Evolutionary conservation across 2,329 filamentous ascomycete species (phyloP).

Genomic region (Talaromyces verruculosus): DNA sequence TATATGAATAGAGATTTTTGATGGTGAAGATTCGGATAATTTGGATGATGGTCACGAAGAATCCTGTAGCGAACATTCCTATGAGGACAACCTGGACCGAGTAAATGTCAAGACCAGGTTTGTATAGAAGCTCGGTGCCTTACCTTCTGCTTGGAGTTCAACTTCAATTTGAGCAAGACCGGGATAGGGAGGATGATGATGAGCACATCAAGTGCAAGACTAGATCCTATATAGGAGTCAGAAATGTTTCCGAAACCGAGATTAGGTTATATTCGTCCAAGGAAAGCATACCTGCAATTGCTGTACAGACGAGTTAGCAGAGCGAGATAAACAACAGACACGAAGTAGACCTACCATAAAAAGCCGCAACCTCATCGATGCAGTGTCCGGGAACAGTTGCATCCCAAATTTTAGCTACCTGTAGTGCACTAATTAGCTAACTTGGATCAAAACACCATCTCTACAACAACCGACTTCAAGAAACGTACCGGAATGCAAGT

Average conservation of each 20-base stretch:
- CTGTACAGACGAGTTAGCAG: not conserved
- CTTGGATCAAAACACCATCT: no score
- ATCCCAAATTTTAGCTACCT: constrained; percentile 49
- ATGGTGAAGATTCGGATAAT: constrained; percentile 55
- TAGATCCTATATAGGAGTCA: not conserved
- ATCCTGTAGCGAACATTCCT: constrained; percentile 50
- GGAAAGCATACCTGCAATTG: constrained; percentile 2
- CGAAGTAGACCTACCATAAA: constrained; percentile 39
- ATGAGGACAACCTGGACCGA: constrained; percentile 43
- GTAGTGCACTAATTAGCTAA: not conserved
- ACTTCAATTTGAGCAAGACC: not conserved
- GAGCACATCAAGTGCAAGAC: constrained; percentile 3
- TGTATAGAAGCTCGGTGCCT: not conserved
- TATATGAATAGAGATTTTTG: constrained; percentile 45
- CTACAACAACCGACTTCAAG: constrained; percentile 15
- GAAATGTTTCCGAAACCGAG: not conserved
- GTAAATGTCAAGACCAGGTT: not conserved
- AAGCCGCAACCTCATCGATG: constrained; percentile 44
- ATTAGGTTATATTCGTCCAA: not conserved
- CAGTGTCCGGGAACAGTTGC: constrained; percentile 41
- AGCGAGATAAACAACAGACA: not conserved
- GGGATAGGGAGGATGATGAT: constrained; percentile 12
- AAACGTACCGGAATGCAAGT: constrained; percentile 30
- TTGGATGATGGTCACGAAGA: constrained; percentile 54
- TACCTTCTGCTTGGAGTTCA: constrained; percentile 7